Conservation (phyloP, 2,329 filamentous ascomycete species). For the Pestalotiopsis sp. region DNA sequence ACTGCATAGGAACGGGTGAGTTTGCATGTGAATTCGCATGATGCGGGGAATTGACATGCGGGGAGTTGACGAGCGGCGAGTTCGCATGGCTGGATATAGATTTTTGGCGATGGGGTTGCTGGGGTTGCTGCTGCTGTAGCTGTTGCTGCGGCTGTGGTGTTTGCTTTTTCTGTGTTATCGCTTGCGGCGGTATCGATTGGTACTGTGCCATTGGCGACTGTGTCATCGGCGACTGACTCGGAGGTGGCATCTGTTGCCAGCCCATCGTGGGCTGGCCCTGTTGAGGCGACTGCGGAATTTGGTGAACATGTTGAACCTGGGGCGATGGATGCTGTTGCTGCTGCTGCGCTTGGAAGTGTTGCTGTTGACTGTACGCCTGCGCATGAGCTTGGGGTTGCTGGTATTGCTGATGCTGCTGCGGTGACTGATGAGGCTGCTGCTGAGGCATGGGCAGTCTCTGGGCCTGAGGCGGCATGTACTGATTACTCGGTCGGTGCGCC, state of each 20-base stretch:
- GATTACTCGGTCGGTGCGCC: slow-evolving; percentile 5
- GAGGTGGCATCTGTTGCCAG: slow-evolving; percentile 28
- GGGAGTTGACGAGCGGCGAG: slow-evolving; percentile 4
- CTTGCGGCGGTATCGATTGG: slow-evolving; percentile 47
- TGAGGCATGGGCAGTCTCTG: slow-evolving; percentile 5
- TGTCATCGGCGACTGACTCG: slow-evolving; percentile 19
- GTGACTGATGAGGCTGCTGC: slow-evolving; percentile 14
- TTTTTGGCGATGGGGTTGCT: neutral
- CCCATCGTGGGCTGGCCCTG: slow-evolving; percentile 21
- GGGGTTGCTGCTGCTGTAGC: slow-evolving; percentile 6
- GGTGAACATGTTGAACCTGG: slow-evolving; percentile 6
- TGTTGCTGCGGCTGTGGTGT: slow-evolving; percentile 19
- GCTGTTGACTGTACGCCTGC: slow-evolving; percentile 12
- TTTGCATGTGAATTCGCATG: slow-evolving; percentile 18
- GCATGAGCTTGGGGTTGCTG: slow-evolving; percentile 8
- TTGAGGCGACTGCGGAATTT: neutral
- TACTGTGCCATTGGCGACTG: slow-evolving; percentile 16
- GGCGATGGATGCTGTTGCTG: slow-evolving; percentile 9
- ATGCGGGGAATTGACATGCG: slow-evolving; percentile 10
- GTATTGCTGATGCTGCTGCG: slow-evolving; percentile 9
- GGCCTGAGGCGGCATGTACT: slow-evolving; percentile 9
- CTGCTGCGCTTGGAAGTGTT: slow-evolving; percentile 9
- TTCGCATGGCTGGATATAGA: slow-evolving; percentile 7
- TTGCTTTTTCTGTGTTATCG: slow-evolving; percentile 16
- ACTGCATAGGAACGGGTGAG: slow-evolving; percentile 26